A percentile compares a stretch with the other conserved stretches of the same genome.
phyloP scores from a whole-genome alignment of 1,284 basidiomycete species.

The Ustilago trichophora region DNA sequence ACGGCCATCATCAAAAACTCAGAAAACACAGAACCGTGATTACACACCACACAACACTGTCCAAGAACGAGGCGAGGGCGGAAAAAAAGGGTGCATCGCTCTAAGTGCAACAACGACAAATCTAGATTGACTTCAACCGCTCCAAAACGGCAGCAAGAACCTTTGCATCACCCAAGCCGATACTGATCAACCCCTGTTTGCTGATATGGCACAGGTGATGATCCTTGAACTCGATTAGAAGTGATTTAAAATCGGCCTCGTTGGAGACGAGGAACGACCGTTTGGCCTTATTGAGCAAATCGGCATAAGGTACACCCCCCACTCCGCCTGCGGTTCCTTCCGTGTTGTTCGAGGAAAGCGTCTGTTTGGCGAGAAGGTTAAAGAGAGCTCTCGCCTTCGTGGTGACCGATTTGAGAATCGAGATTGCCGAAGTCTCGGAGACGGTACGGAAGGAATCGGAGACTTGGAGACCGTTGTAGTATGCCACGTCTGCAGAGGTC shows the following conservation, averaged over 20 bases:
- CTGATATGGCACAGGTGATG: constrained; percentile 42
- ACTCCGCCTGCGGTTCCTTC: background rate
- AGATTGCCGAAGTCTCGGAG: constrained; percentile 44
- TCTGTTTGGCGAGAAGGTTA: constrained; percentile 40
- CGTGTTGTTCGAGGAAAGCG: no score
- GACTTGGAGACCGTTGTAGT: constrained; percentile 34
- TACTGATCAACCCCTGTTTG: constrained; percentile 23
- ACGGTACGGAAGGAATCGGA: constrained; percentile 28
- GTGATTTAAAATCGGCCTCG: constrained; percentile 39
- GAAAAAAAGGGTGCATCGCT: no score
- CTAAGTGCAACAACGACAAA: no score
- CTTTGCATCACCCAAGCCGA: constrained; percentile 18
- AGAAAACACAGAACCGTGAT: no score
- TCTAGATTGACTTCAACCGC: constrained; percentile 26
- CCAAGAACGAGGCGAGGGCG: no score
- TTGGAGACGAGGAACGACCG: constrained; percentile 46
- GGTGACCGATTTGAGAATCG: constrained; percentile 54
- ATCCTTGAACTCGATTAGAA: constrained; percentile 57
- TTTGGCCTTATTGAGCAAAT: constrained; percentile 41
- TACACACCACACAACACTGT: no score
- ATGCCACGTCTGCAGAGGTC: constrained; percentile 12
- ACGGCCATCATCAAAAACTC: no score
- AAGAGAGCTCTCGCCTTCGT: constrained; percentile 51
- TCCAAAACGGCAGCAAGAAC: constrained; percentile 27
- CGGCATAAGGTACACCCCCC: constrained; percentile 31